Evolutionary conservation across 2,329 filamentous ascomycete genomes (phyloP).

Genomic region (Camillea tinctor): DNA sequence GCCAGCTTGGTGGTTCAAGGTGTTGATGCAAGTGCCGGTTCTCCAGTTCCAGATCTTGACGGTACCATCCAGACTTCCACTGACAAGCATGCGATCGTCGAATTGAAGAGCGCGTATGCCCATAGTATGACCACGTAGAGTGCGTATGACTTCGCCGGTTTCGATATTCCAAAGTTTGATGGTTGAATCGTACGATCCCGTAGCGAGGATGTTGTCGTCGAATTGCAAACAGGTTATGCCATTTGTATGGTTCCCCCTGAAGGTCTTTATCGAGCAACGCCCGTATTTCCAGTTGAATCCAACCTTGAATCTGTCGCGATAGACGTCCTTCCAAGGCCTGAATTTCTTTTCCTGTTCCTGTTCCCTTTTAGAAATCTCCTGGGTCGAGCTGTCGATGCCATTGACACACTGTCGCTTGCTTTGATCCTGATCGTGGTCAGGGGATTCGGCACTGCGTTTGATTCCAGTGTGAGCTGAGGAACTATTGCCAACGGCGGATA

Average conservation of each 20-base stretch:
- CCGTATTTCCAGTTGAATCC: slow-evolving; percentile 98
- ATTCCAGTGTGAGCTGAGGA: slow-evolving; percentile 17
- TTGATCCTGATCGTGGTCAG: slow-evolving; percentile 24
- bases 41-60: slow-evolving; percentile 97
- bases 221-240: slow-evolving; percentile 71
- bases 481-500: slow-evolving; percentile 5
- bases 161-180: slow-evolving; percentile 97
- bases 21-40: slow-evolving; percentile 82
- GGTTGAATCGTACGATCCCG: slow-evolving; percentile 91
- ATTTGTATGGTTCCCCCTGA: slow-evolving; percentile 79
- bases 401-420: slow-evolving; percentile 38
- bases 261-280: slow-evolving; percentile 77
- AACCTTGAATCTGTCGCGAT: slow-evolving; percentile 91
- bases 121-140: slow-evolving; percentile 75
- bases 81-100: slow-evolving; percentile 87
- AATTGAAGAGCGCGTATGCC: slow-evolving; percentile 91
- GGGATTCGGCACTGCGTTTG: slow-evolving; percentile 35
- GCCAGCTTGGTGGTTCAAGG: slow-evolving; percentile 74
- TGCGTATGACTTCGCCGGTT: slow-evolving; percentile 82
- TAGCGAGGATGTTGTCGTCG: slow-evolving; percentile 86
- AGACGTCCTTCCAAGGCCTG: slow-evolving; percentile 94
- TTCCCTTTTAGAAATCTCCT: slow-evolving; percentile 24
- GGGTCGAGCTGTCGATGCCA: slow-evolving; percentile 18
- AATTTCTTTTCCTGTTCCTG: slow-evolving; percentile 48
- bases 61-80: slow-evolving; percentile 81